Evolutionary conservation across 441 rosid genomes (phyloP).

Genomic region (Biscutella auriculata): DNA sequence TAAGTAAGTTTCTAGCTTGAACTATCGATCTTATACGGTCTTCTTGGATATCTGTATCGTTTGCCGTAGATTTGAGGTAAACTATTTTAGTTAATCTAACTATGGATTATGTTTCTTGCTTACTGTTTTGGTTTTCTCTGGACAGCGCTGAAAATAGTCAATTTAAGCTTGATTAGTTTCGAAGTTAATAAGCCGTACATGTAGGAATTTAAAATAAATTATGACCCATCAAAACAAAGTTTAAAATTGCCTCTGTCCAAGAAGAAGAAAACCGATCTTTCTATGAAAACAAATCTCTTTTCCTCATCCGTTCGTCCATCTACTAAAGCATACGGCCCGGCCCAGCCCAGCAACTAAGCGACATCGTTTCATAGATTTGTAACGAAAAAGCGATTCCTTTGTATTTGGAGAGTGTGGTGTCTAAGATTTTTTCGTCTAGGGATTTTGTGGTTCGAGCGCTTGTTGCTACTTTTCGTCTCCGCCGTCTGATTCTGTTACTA

Average conservation of each 20-base stretch:
- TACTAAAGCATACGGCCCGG: too few relatives aligned
- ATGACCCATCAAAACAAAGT: too few relatives aligned
- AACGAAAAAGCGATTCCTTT: background rate
- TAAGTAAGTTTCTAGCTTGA: constrained; percentile 2
- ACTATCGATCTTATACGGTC: background rate
- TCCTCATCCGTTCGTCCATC: too few relatives aligned
- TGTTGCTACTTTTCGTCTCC: background rate
- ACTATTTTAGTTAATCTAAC: background rate
- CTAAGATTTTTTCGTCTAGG: background rate
- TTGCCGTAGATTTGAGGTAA: background rate
- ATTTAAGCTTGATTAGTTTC: background rate
- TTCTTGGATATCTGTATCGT: background rate
- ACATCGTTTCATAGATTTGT: too few relatives aligned
- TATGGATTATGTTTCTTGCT: background rate
- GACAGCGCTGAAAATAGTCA: too few relatives aligned
- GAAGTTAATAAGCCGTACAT: background rate
- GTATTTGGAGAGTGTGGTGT: background rate
- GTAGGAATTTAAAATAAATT: background rate
- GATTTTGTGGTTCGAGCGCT: background rate
- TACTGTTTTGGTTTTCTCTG: background rate
- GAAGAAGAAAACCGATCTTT: too few relatives aligned
- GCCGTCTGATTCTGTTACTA: background rate
- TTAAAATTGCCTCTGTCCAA: too few relatives aligned
- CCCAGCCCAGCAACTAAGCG: too few relatives aligned
- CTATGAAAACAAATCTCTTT: too few relatives aligned